Evolutionary conservation across 192 early-diverging fungal species (phyloP).

Genomic region (Powellomyces hirtus): DNA sequence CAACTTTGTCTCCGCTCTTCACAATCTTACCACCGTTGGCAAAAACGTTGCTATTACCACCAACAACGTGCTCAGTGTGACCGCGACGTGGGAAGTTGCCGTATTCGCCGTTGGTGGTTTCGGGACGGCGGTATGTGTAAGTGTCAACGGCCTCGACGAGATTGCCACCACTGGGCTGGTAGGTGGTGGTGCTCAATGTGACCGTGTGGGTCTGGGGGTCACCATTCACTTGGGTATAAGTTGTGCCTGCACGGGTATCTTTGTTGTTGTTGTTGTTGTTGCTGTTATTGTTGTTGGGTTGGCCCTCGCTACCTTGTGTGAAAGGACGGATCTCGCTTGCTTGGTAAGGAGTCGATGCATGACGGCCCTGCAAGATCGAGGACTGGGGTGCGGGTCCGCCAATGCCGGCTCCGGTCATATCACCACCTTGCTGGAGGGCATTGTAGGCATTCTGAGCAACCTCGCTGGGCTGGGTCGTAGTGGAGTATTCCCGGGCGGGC

Average conservation of each 20-base stretch:
- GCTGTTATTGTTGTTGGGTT: background rate
- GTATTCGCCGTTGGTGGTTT: conserved; percentile 31
- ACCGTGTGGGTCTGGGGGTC: conserved; percentile 27
- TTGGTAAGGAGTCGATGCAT: background rate
- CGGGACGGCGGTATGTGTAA: conserved; percentile 25
- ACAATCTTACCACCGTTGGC: conserved; percentile 20
- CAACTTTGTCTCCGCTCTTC: conserved; percentile 18
- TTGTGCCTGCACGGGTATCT: background rate
- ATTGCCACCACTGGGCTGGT: conserved; percentile 1
- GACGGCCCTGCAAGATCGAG: background rate
- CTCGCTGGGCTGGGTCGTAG: background rate
- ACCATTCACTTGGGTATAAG: conserved; percentile 26
- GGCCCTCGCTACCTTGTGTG: background rate
- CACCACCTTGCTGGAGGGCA: background rate
- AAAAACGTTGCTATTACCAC: conserved; percentile 1
- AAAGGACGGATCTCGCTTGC: background rate
- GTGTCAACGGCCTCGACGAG: conserved; percentile 25
- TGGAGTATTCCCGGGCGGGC: conserved; percentile 1
- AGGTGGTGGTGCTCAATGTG: conserved; percentile 19
- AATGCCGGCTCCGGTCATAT: background rate
- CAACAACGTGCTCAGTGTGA: conserved; percentile 11
- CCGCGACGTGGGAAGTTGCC: conserved; percentile 28
- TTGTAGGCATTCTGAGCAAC: conserved; percentile 2
- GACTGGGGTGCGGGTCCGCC: background rate
- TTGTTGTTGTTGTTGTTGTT: background rate